Evolutionary conservation across 805 yeast genomes (phyloP).

Genomic region (Huiozyma sinensis): DNA sequence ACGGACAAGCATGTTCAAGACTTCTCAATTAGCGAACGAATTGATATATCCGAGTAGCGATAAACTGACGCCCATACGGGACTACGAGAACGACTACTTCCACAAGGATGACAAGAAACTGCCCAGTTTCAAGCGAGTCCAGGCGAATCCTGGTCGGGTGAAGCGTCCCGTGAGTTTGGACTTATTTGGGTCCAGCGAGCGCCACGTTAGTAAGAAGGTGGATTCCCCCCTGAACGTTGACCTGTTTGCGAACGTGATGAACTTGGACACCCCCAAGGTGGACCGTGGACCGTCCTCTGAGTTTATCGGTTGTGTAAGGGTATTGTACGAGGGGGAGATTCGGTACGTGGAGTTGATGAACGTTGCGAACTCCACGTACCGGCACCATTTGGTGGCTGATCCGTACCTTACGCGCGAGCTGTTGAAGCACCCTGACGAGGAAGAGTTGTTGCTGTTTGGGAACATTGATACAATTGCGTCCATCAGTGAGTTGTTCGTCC

Average conservation of each 20-base stretch:
- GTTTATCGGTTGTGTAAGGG: slow-evolving; percentile 16
- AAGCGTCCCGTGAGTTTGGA: slow-evolving; percentile 22
- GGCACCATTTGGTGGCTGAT: slow-evolving; percentile 25
- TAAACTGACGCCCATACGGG: slow-evolving; percentile 26
- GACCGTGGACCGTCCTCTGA: neutral
- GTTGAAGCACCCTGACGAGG: slow-evolving; percentile 18
- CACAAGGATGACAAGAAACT: slow-evolving; percentile 18
- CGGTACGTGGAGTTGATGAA: slow-evolving; percentile 25
- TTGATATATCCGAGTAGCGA: slow-evolving; percentile 15
- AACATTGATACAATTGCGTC: slow-evolving; percentile 32
- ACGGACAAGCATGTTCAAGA: slow-evolving; percentile 20
- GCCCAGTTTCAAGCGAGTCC: slow-evolving; percentile 7
- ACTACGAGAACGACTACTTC: slow-evolving; percentile 22
- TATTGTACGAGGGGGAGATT: slow-evolving; percentile 28
- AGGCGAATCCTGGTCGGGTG: slow-evolving; percentile 1
- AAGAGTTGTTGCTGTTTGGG: slow-evolving; percentile 34
- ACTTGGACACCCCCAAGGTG: slow-evolving; percentile 1
- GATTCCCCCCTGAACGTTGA: slow-evolving; percentile 29
- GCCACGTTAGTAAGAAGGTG: slow-evolving; percentile 23
- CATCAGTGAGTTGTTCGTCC: slow-evolving; percentile 27
- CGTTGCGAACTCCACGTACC: slow-evolving; percentile 25
- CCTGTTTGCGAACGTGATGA: slow-evolving; percentile 10
- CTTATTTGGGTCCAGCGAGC: slow-evolving; percentile 7
- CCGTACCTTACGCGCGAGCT: slow-evolving; percentile 25
- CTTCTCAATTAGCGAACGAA: slow-evolving; percentile 16